Evolutionary conservation across 768 basidiomycete species (phyloP).

Genomic region (Auricularia sp.): DNA sequence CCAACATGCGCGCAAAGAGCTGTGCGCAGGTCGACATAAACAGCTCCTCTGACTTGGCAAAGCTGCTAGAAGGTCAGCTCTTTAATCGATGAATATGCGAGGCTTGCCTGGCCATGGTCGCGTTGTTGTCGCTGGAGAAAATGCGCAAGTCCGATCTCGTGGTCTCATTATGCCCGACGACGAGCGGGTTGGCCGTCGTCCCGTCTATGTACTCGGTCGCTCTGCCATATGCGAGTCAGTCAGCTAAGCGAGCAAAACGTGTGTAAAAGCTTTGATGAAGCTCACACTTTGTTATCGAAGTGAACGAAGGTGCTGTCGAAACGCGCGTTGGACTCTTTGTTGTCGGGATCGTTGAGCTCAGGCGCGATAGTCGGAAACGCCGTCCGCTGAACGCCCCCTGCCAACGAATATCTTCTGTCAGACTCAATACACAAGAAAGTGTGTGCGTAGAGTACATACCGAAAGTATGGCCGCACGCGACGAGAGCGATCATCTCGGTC

Average conservation of each 20-base stretch:
- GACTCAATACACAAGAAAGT: not conserved
- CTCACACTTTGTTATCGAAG: slow-evolving; percentile 6
- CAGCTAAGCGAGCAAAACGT: slow-evolving; percentile 29
- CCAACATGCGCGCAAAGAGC: slow-evolving; percentile 37
- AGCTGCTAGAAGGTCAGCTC: slow-evolving; percentile 10
- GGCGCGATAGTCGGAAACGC: slow-evolving; percentile 37
- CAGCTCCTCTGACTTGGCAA: slow-evolving; percentile 20
- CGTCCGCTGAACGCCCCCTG: slow-evolving; percentile 29
- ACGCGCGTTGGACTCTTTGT: not conserved
- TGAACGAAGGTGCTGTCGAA: slow-evolving; percentile 4
- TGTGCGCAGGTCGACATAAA: slow-evolving; percentile 32
- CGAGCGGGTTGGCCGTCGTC: slow-evolving; percentile 31
- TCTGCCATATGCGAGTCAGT: no score
- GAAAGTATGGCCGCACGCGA: slow-evolving; percentile 44
- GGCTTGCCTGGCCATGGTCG: slow-evolving; percentile 30
- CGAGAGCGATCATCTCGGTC: slow-evolving; percentile 41
- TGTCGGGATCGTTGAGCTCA: not conserved
- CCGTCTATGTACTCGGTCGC: slow-evolving; percentile 32
- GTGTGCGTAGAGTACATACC: slow-evolving; percentile 15
- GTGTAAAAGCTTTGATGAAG: slow-evolving; percentile 25
- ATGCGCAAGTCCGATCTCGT: slow-evolving; percentile 31
- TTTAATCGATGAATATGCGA: not conserved
- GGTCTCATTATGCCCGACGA: slow-evolving; percentile 25
- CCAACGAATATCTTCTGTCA: no score
- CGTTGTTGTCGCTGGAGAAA: slow-evolving; percentile 31